Percentiles rank a stretch among this genome's conserved stretches.
phyloP scores from a whole-genome alignment of 2,329 filamentous ascomycete species.

The Cytospora schulzeri region DNA sequence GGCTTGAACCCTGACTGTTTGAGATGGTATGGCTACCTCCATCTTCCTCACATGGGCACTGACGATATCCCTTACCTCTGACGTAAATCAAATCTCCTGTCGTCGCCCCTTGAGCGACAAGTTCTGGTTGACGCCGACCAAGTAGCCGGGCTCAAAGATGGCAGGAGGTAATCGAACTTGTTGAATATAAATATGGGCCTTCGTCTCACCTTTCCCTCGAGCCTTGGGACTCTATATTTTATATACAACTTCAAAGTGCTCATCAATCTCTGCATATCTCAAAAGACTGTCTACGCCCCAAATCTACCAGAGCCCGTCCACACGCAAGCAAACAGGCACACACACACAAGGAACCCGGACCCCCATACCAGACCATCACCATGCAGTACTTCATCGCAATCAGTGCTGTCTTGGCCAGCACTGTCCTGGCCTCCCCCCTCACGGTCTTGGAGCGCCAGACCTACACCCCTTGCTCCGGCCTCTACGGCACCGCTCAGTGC shows the following conservation, averaged over 20 bases:
- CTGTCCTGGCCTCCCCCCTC: constrained; percentile 31
- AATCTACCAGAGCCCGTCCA: background rate
- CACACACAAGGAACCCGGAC: background rate
- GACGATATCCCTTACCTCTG: background rate
- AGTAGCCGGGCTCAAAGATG: background rate
- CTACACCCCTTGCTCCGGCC: constrained; percentile 46
- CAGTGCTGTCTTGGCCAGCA: constrained; percentile 21
- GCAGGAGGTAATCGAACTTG: background rate
- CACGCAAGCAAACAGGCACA: background rate
- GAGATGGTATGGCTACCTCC: background rate
- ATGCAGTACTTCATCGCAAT: constrained; percentile 24
- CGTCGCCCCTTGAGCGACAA: background rate
- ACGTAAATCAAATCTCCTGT: background rate
- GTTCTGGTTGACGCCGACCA: background rate
- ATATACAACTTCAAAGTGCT: background rate
- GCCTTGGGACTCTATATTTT: too few species aligned
- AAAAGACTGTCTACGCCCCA: too few species aligned
- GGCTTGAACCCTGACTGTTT: background rate
- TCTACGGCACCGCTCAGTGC: constrained; percentile 53
- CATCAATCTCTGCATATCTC: background rate
- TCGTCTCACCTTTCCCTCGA: background rate
- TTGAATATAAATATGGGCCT: constrained; percentile 8
- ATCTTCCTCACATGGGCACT: background rate
- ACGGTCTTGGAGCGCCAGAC: constrained; percentile 40
- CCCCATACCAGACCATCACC: background rate